phyloP scores from a whole-genome alignment of 108 stramenopile species.

The Nitzschia sp. region DNA sequence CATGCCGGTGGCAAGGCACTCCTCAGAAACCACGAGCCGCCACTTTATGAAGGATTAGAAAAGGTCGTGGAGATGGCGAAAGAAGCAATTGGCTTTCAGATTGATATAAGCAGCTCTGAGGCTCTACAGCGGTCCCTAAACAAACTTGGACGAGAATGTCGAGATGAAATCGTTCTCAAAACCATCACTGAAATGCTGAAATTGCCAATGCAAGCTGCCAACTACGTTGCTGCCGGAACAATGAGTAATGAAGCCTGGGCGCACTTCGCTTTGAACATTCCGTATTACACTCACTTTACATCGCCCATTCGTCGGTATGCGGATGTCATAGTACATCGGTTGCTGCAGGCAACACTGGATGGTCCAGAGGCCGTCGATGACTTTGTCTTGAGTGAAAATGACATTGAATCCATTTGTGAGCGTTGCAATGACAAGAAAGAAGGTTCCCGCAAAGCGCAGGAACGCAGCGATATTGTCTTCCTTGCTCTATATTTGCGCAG shows the following conservation, averaged over 20 bases:
- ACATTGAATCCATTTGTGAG: slow-evolving; percentile 52
- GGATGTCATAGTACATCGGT: slow-evolving; percentile 93
- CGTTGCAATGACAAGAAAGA: slow-evolving; percentile 91
- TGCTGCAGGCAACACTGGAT: slow-evolving; percentile 89
- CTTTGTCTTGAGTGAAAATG: slow-evolving; percentile 48
- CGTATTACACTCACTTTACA: slow-evolving; percentile 98
- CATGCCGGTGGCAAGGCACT: slow-evolving; percentile 78
- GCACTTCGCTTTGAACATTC: slow-evolving; percentile 95
- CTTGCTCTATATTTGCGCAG: slow-evolving; percentile 75
- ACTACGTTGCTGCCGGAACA: slow-evolving; percentile 88
- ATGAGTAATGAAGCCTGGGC: slow-evolving; percentile 61
- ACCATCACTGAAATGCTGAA: slow-evolving; percentile 85
- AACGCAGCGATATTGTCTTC: slow-evolving; percentile 85
- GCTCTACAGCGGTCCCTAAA: slow-evolving; percentile 81
- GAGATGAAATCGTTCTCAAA: slow-evolving; percentile 72
- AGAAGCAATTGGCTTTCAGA: slow-evolving; percentile 56
- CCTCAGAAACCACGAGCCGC: slow-evolving; percentile 77
- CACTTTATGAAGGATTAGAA: slow-evolving; percentile 60
- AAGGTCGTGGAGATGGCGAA: slow-evolving; percentile 67
- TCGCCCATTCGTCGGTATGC: slow-evolving; percentile 95
- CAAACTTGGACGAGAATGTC: slow-evolving; percentile 62
- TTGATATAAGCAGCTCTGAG: slow-evolving; percentile 63
- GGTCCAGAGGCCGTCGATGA: slow-evolving; percentile 57
- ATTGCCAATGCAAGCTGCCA: slow-evolving; percentile 89
- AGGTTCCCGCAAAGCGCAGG: slow-evolving; percentile 88